Evolutionary conservation across 140 eudicot genomes (phyloP), one percentile per base, ranked within the genome.

Genomic region (Oenanthe javanica): DNA sequence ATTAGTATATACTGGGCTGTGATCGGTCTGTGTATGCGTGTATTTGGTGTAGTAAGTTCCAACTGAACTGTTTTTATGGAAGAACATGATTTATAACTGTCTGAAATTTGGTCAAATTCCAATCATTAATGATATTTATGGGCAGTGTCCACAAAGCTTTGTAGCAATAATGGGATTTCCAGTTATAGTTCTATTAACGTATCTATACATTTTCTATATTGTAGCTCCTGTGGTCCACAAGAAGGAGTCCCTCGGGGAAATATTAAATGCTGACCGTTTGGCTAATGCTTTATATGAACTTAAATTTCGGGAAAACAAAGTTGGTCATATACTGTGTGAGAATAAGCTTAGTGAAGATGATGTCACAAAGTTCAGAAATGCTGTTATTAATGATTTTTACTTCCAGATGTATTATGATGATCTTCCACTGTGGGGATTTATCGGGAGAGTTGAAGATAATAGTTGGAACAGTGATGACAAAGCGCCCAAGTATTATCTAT

Each of bases 401-500:
- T 94, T 86, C 89, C 96, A 92, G 61, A 89, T 92, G 98, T 89
- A 90, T 85, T 92, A 84, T 57, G 97, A 94, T 51, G 93, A 90
- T 89, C 98, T 94, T 84, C 96, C 98, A 25, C 67, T 94, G 43
- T 92, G 98, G 97, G 98, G 96, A 71, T 94, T 87, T 81, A 79
- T 89, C 48, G 98, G 97, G 51, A 94, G 88, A 87, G 81, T 83
- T 79, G 98, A 94, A 86, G 87, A 86, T 7, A 86, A 82, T 57
- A 87, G 78, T 52, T 82, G 78, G 85, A 61, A 77, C 46, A 47
- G 75, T 51, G 90, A 84, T 27, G 82, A 81, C 36, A 81, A 79
- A 61, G 91, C 86, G n/a, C 87, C 86, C 51, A 82, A 78, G 55
- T 90, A 82, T 79, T 89, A 81, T 77, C 52, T 92, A 70, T 92